Base-by-base conservation (phyloP, 345 rosid species). In the Eucalyptus paniculata region DNA sequence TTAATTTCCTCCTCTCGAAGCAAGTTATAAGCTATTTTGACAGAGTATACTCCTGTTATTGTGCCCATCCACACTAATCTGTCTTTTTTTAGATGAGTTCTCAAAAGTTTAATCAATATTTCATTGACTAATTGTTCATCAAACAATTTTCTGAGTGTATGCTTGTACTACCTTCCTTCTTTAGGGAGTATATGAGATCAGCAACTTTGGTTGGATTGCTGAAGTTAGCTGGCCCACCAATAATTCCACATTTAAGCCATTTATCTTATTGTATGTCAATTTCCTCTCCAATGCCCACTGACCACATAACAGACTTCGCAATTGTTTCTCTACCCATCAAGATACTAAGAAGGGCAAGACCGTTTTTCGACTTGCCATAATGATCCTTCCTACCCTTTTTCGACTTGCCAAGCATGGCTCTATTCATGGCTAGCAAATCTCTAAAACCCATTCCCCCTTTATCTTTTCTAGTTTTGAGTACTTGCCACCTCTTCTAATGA, bases 221-320 rank as follows among this genome's bases (percentile, higher is more conserved):
- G 0, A 56, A 56, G 62, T 56, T 56, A 26, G 30, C 30, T 56
- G 14, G 0, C 62, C 6, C 30, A 9, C 62, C 62, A 56, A 24
- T 24, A 24, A 56, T 56, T 56, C 62, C 62, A 23, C 30, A 26
- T 26, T 5, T 24, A 23, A 56, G 62, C 14, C 14, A 56, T 24
- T 56, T 10, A 0, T 56, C 30, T 56, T 56, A 13, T 23, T 24
- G 1, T 5, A 4, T 10, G 13, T 24, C 1, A 56, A 24, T 56
- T 56, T 56, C 30, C 62, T 10, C 14, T 23, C 2, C 0, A 5
- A 0, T 56, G 12, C 14, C 62, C 62, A 1, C 62, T 0, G 26
- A 56, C 62, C 62, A 56, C 62, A 2, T 56, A 11, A 56, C 3
- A 23, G 0, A 56, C 0, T 4, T 56, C 0, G 0, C 12, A 24